Base-by-base conservation (phyloP, 1,284 basidiomycete genomes). In the Ganoderma meredithae region DNA sequence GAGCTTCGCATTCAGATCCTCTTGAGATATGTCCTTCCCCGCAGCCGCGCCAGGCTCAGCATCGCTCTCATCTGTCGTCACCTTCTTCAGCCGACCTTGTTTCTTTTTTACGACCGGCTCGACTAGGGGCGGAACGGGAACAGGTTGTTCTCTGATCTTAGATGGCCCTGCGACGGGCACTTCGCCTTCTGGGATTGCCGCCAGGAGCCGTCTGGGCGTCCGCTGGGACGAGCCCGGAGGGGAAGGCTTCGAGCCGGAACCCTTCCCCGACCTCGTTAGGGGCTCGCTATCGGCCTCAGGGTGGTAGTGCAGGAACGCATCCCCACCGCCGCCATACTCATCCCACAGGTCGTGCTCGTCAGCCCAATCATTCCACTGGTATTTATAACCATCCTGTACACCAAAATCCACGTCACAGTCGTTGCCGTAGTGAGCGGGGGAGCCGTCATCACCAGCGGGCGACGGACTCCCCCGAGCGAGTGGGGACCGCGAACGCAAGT, bases 281-380 rank as follows among this genome's bases (percentile, higher is more conserved):
- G 63, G 63, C 60, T 63, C 56, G 17, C 62, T 43, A 69, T 72
- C 61, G 10, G 56, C 33, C 43, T 74, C 74, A 17, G 81, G 79
- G 44, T 80, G 76, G 71, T 79, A 83, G 74, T 82, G 81, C 41
- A 83, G 69, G 72, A 77, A 80, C 25, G 78, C 79, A 33, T 58
- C 33, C 17, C 55, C 55, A 69, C 79, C 77, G 67, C 62, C 65
- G 43, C 79, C 77, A 36, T 62, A 56, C 47, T 66, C 68, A 39
- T 62, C 61, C 70, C 70, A 71, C 61, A 76, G 67, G 62, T 75
- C 61, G 12, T 63, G 64, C 9, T 58, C 65, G 8, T 64, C 56
- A 17, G 47, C 62, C 68, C 72, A 72, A 3, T 68, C 69, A 43
- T 70, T 65, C 62, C 71, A 68, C 31, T 66, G 63, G 40, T 69